A percentile compares a stretch with the other conserved stretches of the same genome.
Conservation (phyloP, 768 basidiomycete genomes). For the Candolleomyces eurysporus region DNA sequence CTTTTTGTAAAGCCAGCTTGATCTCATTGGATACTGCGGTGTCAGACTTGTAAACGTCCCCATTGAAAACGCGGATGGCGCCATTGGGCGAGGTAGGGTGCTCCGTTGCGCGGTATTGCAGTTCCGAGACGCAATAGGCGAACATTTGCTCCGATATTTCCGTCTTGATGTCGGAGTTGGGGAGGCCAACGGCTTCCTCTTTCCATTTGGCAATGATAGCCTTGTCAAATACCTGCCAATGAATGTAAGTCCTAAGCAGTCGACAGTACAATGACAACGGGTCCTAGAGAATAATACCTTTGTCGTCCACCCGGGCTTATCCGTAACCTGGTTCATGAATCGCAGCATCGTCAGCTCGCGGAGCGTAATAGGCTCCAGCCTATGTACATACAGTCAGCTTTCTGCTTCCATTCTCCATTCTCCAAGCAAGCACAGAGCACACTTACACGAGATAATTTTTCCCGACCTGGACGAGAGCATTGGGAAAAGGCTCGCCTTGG, state of each 20-base stretch:
- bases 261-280: neutral
- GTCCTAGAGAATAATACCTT: slow-evolving; percentile 19
- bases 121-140: slow-evolving; percentile 17
- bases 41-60: slow-evolving; percentile 24
- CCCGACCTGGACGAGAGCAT: too few relatives aligned
- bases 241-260: neutral
- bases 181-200: slow-evolving; percentile 2
- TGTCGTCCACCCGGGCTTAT: slow-evolving; percentile 30
- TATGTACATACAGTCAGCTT: too few relatives aligned
- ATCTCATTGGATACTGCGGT: slow-evolving; percentile 20
- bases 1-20: neutral
- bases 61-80: slow-evolving; percentile 12
- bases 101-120: slow-evolving; percentile 15
- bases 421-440: too few relatives aligned
- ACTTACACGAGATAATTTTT: too few relatives aligned
- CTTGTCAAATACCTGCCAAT: slow-evolving; percentile 14
- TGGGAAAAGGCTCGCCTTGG: too few relatives aligned
- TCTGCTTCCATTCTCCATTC: too few relatives aligned
- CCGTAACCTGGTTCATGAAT: slow-evolving; percentile 33
- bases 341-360: slow-evolving; percentile 33
- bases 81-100: slow-evolving; percentile 11
- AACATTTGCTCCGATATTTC: slow-evolving; percentile 17
- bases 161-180: neutral
- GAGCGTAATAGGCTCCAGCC: slow-evolving; percentile 15
- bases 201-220: slow-evolving; percentile 16